Percentiles rank a stretch among this genome's conserved stretches.
phyloP scores from a whole-genome alignment of 2,329 filamentous ascomycete genomes.

The Domatiomyces globalis region DNA sequence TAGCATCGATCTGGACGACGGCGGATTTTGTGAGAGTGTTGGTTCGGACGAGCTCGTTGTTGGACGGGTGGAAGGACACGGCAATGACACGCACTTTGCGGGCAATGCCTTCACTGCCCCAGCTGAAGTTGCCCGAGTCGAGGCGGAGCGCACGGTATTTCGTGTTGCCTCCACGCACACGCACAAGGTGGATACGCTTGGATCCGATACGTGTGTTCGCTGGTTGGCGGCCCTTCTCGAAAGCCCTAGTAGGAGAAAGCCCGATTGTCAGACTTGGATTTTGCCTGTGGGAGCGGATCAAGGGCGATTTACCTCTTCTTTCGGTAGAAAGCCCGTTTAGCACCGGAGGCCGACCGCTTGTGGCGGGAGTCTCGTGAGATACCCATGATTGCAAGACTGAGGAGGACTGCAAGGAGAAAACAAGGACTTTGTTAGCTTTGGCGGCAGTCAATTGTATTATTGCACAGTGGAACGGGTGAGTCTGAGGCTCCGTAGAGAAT shows the following conservation, averaged over 20 bases:
- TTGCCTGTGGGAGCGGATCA: conserved; percentile 1
- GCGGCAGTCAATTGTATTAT: background rate
- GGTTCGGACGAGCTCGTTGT: conserved; percentile 99
- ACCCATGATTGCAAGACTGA: conserved; percentile 81
- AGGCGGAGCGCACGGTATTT: conserved; percentile 99
- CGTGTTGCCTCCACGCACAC: conserved; percentile 95
- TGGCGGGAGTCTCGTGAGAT: conserved; percentile 99
- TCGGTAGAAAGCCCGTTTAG: conserved; percentile 88
- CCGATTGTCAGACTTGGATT: conserved; percentile 41
- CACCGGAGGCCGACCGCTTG: conserved; percentile 98
- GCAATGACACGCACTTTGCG: conserved; percentile 99
- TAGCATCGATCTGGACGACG: conserved; percentile 96
- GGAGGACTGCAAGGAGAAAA: conserved; percentile 23
- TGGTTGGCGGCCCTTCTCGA: conserved; percentile 99
- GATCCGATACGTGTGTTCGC: conserved; percentile 98
- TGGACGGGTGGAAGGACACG: conserved; percentile 97
- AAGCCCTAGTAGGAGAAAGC: conserved; percentile 66
- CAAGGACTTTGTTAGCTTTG: background rate
- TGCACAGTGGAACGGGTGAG: background rate
- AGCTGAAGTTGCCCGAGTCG: conserved; percentile 98
- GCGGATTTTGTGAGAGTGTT: conserved; percentile 99
- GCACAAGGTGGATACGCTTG: conserved; percentile 94
- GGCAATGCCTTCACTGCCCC: conserved; percentile 93
- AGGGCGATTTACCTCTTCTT: conserved; percentile 37
- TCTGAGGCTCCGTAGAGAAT: background rate